Base-by-base conservation (phyloP, 371 early-diverging fungal genomes). In the Mortierella sp. region DNA sequence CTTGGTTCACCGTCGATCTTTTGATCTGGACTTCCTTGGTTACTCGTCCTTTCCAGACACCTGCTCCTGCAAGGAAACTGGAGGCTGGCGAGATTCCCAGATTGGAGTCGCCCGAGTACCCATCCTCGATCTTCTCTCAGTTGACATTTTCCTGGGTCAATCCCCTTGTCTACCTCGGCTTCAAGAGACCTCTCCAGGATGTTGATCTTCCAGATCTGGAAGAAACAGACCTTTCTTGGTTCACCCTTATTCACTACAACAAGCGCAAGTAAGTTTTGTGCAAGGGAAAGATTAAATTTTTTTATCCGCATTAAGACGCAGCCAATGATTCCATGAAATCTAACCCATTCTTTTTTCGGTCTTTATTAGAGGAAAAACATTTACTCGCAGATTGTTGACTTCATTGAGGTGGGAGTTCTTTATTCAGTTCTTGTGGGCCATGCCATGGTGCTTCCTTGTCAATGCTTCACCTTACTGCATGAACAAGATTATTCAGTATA, bases 391-490 rank as follows among this genome's bases (percentile, higher is more conserved):
- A 8, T 54, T 90, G 2, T 11, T 86, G 20, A 55, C 65, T 22
- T 64, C 88, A 0, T 86, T 86, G 43, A 54, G 68, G 18, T 39
- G 77, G 64, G 81, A 85, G 8, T 64, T 89, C 30, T 70, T 83
- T n/a, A 28, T 68, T 5, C 89, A 89, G 68, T 77, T 84, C 62
- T 51, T 83, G 8, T 90, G 87, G 70, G 72, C 88, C 24, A 45
- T 88, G 40, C 84, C 86, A 22, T 88, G 87, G 87, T 83, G 84
- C 49, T 35, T 87, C 10, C 51, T 84, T 32, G 75, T 89, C 73
- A 88, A 88, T 74, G 88, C 85, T 12, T 87, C 90, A 14, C 90
- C 90, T 8, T 85, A 78, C 37, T 90, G 86, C 62, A 70, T 90
- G 49, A 89, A 90, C 85, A 84, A 84, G 68, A 88, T 90, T 40